phyloP scores from a whole-genome alignment of 176 grass and related monocot species.

The Musa acuminata region DNA sequence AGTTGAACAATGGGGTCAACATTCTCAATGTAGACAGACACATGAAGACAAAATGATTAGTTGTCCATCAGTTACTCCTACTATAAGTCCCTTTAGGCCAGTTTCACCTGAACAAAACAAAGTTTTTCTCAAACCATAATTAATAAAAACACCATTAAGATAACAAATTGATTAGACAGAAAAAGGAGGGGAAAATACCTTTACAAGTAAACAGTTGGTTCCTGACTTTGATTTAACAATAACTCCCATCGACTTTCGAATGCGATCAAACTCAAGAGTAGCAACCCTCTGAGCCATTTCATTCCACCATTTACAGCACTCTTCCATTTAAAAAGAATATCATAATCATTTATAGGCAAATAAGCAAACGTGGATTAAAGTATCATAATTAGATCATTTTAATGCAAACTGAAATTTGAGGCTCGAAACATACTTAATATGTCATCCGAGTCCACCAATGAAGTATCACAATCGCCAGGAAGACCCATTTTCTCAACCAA shows the following conservation, averaged over 20 bases:
- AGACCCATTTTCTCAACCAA: conserved; percentile 94
- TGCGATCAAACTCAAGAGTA: conserved; percentile 78
- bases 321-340: conserved; percentile 29
- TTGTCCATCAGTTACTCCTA: too few relatives aligned
- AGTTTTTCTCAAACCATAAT: neutral
- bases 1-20: too few relatives aligned
- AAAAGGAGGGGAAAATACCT: conserved; percentile 31
- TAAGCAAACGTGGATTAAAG: conserved; percentile 7
- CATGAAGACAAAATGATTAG: too few relatives aligned
- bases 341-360: neutral
- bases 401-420: neutral
- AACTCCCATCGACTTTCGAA: conserved; percentile 84
- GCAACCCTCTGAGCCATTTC: conserved; percentile 59
- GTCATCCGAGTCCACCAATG: conserved; percentile 39
- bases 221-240: conserved; percentile 62
- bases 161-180: too few relatives aligned
- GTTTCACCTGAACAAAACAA: neutral
- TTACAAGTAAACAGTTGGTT: conserved; percentile 68
- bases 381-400: neutral
- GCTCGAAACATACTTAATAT: conserved; percentile 41
- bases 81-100: too few relatives aligned
- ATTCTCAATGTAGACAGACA: too few relatives aligned
- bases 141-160: neutral
- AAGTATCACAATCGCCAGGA: conserved; percentile 36
- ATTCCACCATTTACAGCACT: conserved; percentile 71